Percentiles rank a stretch among this genome's conserved stretches.
phyloP scores from a whole-genome alignment of 2,329 filamentous ascomycete species.

The Beauveria rudraprayagi region DNA sequence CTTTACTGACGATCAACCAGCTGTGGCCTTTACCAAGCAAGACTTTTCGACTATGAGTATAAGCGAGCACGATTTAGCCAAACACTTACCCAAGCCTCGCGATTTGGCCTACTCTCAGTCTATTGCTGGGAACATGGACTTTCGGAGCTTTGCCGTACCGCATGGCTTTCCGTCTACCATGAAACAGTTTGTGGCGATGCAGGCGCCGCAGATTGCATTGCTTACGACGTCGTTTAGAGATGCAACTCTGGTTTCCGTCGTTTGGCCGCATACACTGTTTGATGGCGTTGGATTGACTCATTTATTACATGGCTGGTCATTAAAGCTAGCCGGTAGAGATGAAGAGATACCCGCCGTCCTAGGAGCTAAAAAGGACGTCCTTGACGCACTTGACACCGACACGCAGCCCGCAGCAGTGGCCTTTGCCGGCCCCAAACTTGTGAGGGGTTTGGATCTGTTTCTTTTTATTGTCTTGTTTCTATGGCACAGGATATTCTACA shows the following conservation, averaged over 20 bases:
- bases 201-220: background rate
- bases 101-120: background rate
- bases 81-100: background rate
- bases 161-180: background rate
- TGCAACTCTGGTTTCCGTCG: conserved; percentile 36
- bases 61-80: background rate
- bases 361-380: conserved; percentile 2
- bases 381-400: background rate
- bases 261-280: conserved; percentile 36
- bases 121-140: background rate
- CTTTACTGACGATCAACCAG: background rate
- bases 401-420: background rate
- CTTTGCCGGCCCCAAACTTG: background rate
- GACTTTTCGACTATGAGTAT: background rate
- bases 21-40: conserved; percentile 1
- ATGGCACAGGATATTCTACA: conserved; percentile 6
- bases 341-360: conserved; percentile 28
- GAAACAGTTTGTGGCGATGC: background rate
- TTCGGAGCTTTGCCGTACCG: background rate
- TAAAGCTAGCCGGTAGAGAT: conserved; percentile 33
- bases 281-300: conserved; percentile 35
- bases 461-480: background rate
- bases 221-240: conserved; percentile 36
- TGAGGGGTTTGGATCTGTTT: background rate
- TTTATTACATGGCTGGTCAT: conserved; percentile 36